Conservation (phyloP, 495 filamentous ascomycete genomes). For the Penicillium ucsense region DNA sequence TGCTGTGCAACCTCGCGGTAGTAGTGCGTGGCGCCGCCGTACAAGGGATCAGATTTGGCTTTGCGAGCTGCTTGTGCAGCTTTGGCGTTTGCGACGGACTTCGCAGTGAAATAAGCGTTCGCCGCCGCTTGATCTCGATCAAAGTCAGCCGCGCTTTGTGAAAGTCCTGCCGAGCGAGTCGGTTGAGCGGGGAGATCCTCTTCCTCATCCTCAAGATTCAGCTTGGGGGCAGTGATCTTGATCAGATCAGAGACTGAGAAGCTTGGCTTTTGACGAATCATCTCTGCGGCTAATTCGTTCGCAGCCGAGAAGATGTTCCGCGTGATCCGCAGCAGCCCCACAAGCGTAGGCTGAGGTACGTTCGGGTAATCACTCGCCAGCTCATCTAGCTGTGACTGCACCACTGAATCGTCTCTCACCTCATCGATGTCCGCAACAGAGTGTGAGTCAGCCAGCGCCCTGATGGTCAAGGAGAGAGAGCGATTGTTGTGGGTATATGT, state of each 20-base stretch:
- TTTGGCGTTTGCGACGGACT: slow-evolving; percentile 44
- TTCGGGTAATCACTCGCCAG: slow-evolving; percentile 44
- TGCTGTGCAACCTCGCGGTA: slow-evolving; percentile 53
- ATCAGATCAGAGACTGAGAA: slow-evolving; percentile 32
- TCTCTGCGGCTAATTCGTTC: slow-evolving; percentile 48
- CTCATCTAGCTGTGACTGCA: slow-evolving; percentile 41
- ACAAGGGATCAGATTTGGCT: slow-evolving; percentile 53
- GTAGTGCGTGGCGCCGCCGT: slow-evolving; percentile 57
- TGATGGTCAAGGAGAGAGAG: slow-evolving; percentile 47
- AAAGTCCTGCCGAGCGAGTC: neutral
- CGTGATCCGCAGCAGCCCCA: slow-evolving; percentile 45
- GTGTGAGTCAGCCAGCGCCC: slow-evolving; percentile 33
- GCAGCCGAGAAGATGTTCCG: slow-evolving; percentile 45
- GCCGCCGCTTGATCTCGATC: slow-evolving; percentile 20
- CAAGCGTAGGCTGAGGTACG: slow-evolving; percentile 32
- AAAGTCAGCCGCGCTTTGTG: slow-evolving; percentile 11
- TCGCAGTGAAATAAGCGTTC: slow-evolving; percentile 28
- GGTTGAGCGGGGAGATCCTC: slow-evolving; percentile 4
- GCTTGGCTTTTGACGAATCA: slow-evolving; percentile 21
- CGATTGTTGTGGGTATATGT: slow-evolving; percentile 53
- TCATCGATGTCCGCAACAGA: slow-evolving; percentile 19
- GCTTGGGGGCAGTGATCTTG: slow-evolving; percentile 27
- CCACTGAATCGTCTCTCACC: slow-evolving; percentile 32
- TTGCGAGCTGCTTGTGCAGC: slow-evolving; percentile 52
- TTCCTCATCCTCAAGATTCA: slow-evolving; percentile 20